Percentiles rank a stretch among this genome's conserved stretches.
These are phyloP conservation scores for Acacia concinna DNA, from an alignment of 331 rosid genomes.

Conservation along the genomic window DNA sequence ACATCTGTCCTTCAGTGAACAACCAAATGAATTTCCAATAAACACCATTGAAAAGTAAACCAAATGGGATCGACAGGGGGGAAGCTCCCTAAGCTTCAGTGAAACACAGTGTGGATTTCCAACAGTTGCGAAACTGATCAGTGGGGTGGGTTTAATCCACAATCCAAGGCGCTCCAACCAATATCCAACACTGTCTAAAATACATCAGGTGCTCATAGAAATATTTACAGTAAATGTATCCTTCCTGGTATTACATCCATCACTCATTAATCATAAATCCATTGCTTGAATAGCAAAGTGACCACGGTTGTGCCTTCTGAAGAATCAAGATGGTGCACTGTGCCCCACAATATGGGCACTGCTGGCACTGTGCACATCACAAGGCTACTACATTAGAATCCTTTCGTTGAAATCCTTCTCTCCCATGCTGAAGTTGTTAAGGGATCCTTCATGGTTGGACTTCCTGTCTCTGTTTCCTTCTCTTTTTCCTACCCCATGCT, in stretches of 20 bases:
- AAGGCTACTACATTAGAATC: background rate
- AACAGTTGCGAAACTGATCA: background rate
- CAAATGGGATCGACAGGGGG: background rate
- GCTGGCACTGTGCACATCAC: background rate
- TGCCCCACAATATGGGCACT: background rate
- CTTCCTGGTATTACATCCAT: background rate
- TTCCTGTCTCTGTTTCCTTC: background rate
- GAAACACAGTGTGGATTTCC: constrained; percentile 6
- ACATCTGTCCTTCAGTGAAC: background rate
- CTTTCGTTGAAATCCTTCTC: background rate
- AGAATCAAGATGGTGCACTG: background rate
- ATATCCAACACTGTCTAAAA: background rate
- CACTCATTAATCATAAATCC: background rate
- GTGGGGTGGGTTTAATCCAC: background rate
- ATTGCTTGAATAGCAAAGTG: background rate
- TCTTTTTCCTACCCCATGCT: background rate
- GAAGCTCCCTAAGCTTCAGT: background rate
- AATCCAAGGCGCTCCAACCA: background rate
- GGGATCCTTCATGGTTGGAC: background rate
- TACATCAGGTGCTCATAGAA: background rate
- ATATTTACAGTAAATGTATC: background rate
- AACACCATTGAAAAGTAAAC: background rate
- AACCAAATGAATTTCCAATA: background rate
- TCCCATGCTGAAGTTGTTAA: background rate
- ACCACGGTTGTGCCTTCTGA: background rate